These are phyloP conservation scores for Myxozyma lipomycoides DNA, from an alignment of 805 yeast species.

Conservation along the genomic window DNA sequence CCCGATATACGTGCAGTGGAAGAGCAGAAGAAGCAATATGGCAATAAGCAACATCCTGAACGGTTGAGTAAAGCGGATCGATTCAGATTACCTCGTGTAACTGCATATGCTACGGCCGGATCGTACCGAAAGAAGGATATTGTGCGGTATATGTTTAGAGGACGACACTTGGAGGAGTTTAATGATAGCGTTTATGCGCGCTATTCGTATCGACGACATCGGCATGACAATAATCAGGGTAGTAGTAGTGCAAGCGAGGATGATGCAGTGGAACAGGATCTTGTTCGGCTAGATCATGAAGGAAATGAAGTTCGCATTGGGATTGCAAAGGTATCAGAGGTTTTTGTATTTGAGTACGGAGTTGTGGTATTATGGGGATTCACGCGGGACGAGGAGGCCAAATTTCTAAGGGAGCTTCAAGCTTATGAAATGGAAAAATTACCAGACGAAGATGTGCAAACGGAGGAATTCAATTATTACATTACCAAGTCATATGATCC, in stretches of 20 bases:
- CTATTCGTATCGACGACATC: slow-evolving; percentile 46
- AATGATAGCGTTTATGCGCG: slow-evolving; percentile 96
- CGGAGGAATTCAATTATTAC: slow-evolving; percentile 93
- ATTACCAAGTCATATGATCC: slow-evolving; percentile 94
- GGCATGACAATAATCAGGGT: not conserved
- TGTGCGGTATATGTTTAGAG: slow-evolving; percentile 75
- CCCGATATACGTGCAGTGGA: not conserved
- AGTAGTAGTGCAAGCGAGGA: not conserved
- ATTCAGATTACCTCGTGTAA: slow-evolving; percentile 82
- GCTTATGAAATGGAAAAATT: slow-evolving; percentile 85
- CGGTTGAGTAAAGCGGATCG: slow-evolving; percentile 82
- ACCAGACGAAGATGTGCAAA: slow-evolving; percentile 85
- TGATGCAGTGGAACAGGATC: slow-evolving; percentile 23
- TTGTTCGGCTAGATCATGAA: slow-evolving; percentile 79
- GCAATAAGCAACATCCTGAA: slow-evolving; percentile 69
- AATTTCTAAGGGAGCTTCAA: slow-evolving; percentile 80
- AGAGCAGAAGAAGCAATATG: slow-evolving; percentile 78
- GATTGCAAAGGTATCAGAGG: slow-evolving; percentile 61
- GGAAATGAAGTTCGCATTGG: slow-evolving; percentile 94
- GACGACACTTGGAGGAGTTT: slow-evolving; percentile 66
- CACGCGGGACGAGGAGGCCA: slow-evolving; percentile 72
- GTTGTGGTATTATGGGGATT: slow-evolving; percentile 98
- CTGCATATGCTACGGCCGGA: slow-evolving; percentile 95
- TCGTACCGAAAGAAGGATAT: slow-evolving; percentile 85
- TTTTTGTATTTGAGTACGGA: slow-evolving; percentile 91